Percentiles rank a stretch among this genome's conserved stretches.
phyloP scores from a whole-genome alignment of 1,284 basidiomycete genomes.

The Mycena sp. region DNA sequence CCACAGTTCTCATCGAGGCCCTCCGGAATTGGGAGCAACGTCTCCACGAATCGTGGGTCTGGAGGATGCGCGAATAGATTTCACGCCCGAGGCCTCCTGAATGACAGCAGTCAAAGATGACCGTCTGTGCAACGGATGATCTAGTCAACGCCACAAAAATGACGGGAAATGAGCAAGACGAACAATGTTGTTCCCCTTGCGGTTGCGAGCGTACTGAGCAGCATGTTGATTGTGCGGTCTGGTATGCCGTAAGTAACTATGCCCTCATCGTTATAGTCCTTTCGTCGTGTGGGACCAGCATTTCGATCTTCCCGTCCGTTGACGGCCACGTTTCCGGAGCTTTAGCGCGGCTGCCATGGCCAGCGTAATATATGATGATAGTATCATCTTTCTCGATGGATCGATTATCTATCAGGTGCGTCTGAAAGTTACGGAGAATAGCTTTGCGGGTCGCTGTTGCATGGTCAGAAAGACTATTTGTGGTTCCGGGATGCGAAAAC shows the following conservation, averaged over 20 bases:
- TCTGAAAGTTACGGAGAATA: slow-evolving; percentile 13
- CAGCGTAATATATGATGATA: slow-evolving; percentile 24
- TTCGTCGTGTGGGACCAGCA: slow-evolving; percentile 22
- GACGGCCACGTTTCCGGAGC: slow-evolving; percentile 20
- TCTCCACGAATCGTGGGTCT: slow-evolving; percentile 14
- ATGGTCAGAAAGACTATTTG: slow-evolving; percentile 17
- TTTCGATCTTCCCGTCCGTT: slow-evolving; percentile 17
- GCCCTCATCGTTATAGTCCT: background rate
- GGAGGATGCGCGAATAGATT: background rate
- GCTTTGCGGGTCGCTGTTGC: slow-evolving; percentile 10
- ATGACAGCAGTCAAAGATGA: slow-evolving; percentile 25
- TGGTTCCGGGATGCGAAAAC: slow-evolving; percentile 21
- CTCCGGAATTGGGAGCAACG: slow-evolving; percentile 9
- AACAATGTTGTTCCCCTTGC: slow-evolving; percentile 25
- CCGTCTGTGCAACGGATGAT: slow-evolving; percentile 7
- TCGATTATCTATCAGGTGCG: slow-evolving; percentile 15
- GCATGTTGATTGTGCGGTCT: slow-evolving; percentile 13
- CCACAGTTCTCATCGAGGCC: slow-evolving; percentile 9
- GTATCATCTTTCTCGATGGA: slow-evolving; percentile 17
- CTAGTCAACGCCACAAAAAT: background rate
- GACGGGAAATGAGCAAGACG: background rate
- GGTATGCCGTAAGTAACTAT: slow-evolving; percentile 21
- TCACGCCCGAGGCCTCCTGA: slow-evolving; percentile 1
- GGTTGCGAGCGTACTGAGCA: slow-evolving; percentile 18
- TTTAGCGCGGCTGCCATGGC: slow-evolving; percentile 19